phyloP scores from a whole-genome alignment of 1,284 basidiomycete genomes.

The Ustanciosporium gigantosporum region DNA sequence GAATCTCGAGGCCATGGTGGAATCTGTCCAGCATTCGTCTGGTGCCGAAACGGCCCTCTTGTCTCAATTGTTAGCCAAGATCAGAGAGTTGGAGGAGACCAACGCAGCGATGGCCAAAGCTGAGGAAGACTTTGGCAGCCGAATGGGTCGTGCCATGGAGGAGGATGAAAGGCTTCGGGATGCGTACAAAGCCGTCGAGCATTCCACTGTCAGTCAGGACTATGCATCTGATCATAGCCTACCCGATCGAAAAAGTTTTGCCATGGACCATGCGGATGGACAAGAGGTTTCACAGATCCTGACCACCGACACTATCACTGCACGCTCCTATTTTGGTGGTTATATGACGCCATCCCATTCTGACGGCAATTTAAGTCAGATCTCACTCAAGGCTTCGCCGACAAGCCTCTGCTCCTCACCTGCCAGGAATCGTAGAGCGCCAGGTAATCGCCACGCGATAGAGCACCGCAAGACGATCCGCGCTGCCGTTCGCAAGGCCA shows the following conservation, averaged over 20 bases:
- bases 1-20: conserved; percentile 24
- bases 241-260: not conserved
- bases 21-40: not conserved
- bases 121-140: conserved; percentile 44
- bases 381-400: conserved; percentile 2
- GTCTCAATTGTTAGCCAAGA: conserved; percentile 46
- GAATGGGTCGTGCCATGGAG: conserved; percentile 45
- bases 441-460: conserved; percentile 49
- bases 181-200: conserved; percentile 39
- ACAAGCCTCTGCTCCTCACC: conserved; percentile 5
- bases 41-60: conserved; percentile 40
- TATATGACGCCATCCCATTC: conserved; percentile 31
- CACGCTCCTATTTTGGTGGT: no score
- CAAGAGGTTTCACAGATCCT: not conserved
- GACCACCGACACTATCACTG: not conserved
- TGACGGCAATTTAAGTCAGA: conserved; percentile 9
- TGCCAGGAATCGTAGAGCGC: conserved; percentile 29
- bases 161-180: conserved; percentile 50
- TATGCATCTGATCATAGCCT: conserved; percentile 1
- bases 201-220: conserved; percentile 21
- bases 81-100: conserved; percentile 52
- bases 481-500: conserved; percentile 29
- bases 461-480: conserved; percentile 44
- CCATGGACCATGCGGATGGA: not conserved
- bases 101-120: conserved; percentile 41